These are phyloP conservation scores for Cicer chorassanicum DNA, from an alignment of 306 rosid genomes.

Conservation along the genomic window DNA sequence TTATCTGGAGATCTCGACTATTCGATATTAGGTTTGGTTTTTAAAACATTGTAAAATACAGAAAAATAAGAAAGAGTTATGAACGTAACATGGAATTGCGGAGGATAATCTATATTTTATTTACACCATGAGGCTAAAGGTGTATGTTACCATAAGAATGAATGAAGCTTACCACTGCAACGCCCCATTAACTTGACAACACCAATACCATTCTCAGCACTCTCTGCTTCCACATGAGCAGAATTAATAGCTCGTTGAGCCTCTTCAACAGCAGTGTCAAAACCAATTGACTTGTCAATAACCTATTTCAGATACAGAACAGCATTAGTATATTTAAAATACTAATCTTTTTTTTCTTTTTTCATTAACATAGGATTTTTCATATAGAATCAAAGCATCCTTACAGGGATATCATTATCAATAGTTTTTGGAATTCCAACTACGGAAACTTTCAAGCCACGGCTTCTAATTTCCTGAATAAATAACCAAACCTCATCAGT, in stretches of 20 bases:
- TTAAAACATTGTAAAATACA: too few relatives aligned
- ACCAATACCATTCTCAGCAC: constrained; percentile 72
- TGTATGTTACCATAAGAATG: constrained; percentile 19
- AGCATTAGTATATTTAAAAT: background rate
- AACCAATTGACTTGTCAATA: constrained; percentile 84
- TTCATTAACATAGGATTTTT: background rate
- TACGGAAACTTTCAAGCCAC: constrained; percentile 83
- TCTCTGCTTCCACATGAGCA: constrained; percentile 77
- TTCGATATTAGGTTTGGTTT: too few relatives aligned
- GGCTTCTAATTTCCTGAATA: constrained; percentile 76
- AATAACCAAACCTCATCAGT: constrained; percentile 8
- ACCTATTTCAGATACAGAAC: constrained; percentile 54
- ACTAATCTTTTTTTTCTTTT: background rate
- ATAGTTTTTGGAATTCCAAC: constrained; percentile 97
- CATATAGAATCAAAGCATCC: constrained; percentile 19
- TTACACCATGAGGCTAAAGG: constrained; percentile 17
- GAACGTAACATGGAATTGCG: too few relatives aligned
- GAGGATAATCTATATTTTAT: background rate
- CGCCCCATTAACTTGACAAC: constrained; percentile 80
- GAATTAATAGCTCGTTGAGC: constrained; percentile 53
- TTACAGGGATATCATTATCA: constrained; percentile 94
- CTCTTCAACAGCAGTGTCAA: constrained; percentile 78
- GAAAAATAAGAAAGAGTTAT: too few relatives aligned
- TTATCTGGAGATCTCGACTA: too few relatives aligned
- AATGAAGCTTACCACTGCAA: constrained; percentile 62